Conservation (phyloP, 2,329 filamentous ascomycete genomes). For the Colletotrichum viniferum region DNA sequence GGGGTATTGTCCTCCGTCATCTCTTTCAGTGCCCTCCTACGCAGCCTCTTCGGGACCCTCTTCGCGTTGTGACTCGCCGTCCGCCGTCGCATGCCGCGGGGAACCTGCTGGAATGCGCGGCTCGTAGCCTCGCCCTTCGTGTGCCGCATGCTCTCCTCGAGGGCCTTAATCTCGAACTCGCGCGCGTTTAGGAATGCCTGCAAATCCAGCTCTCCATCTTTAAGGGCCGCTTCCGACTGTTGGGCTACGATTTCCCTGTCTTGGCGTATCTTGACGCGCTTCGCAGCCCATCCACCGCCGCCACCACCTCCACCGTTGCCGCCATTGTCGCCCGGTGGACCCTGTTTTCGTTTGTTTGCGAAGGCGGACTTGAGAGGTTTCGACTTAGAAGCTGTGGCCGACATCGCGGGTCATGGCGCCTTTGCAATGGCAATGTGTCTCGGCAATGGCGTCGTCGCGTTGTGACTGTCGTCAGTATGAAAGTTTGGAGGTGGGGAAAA, state of each 20-base stretch:
- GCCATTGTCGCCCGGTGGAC: conserved; percentile 18
- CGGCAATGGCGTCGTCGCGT: conserved; percentile 3
- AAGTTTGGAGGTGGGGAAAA: conserved; percentile 7
- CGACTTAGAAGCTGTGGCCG: conserved; percentile 1
- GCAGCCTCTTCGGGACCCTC: conserved; percentile 79
- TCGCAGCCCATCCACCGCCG: conserved; percentile 32
- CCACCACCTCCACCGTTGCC: conserved; percentile 22
- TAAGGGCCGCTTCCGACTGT: conserved; percentile 53
- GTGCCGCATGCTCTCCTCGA: conserved; percentile 81
- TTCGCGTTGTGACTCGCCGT: conserved; percentile 97
- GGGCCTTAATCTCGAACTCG: conserved; percentile 85
- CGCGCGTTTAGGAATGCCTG: conserved; percentile 83
- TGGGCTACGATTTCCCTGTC: conserved; percentile 56
- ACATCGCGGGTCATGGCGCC: conserved; percentile 18
- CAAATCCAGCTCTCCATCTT: conserved; percentile 83
- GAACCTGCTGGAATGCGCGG: conserved; percentile 90
- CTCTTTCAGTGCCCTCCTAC: conserved; percentile 70
- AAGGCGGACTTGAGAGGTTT: conserved; percentile 14
- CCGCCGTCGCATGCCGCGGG: conserved; percentile 79
- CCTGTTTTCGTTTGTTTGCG: conserved; percentile 32
- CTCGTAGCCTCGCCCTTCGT: conserved; percentile 67
- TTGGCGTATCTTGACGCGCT: conserved; percentile 51
- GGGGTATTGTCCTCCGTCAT: conserved; percentile 94
- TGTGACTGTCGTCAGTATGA: background rate
- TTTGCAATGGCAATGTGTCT: background rate